These are phyloP conservation scores for Thielaviopsis euricoi DNA, from an alignment of 2,329 filamentous ascomycete species.

Conservation along the genomic window DNA sequence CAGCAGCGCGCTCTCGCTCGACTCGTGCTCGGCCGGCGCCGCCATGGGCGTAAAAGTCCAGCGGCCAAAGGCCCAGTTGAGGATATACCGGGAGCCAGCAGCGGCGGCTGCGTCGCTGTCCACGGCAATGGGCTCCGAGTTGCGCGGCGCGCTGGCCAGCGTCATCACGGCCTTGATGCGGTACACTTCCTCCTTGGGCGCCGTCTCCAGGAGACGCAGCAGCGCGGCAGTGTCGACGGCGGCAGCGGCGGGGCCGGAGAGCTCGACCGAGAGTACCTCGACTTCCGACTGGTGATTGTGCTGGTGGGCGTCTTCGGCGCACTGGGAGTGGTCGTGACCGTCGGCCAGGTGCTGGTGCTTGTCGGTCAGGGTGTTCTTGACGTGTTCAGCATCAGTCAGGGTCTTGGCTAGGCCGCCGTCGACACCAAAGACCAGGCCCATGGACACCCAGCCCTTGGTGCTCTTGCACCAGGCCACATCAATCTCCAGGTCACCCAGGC, in stretches of 20 bases:
- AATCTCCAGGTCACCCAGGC: constrained; percentile 64
- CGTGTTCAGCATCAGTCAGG: constrained; percentile 26
- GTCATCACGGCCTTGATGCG: constrained; percentile 65
- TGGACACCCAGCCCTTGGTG: constrained; percentile 59
- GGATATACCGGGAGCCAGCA: constrained; percentile 80
- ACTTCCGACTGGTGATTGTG: constrained; percentile 68
- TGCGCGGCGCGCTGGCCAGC: constrained; percentile 27
- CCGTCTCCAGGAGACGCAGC: constrained; percentile 47
- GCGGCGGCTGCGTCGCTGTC: constrained; percentile 20
- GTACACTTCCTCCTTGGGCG: constrained; percentile 88
- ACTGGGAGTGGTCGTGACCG: constrained; percentile 20
- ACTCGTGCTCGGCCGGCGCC: constrained; percentile 31
- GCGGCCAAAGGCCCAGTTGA: constrained; percentile 95
- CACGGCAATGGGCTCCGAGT: constrained; percentile 33
- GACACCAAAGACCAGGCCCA: constrained; percentile 69
- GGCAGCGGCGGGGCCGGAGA: constrained; percentile 26
- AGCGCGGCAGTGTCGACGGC: constrained; percentile 44
- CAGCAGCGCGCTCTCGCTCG: constrained; percentile 38
- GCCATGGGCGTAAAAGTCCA: constrained; percentile 67
- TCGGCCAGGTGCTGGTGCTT: constrained; percentile 20
- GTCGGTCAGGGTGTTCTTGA: constrained; percentile 14
- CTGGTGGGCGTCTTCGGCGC: constrained; percentile 26
- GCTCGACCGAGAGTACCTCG: constrained; percentile 71
- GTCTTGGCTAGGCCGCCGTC: constrained; percentile 60
- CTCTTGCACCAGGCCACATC: constrained; percentile 76